Conservation (phyloP, 2,329 filamentous ascomycete genomes). For the Ramularia collo-cygni region DNA sequence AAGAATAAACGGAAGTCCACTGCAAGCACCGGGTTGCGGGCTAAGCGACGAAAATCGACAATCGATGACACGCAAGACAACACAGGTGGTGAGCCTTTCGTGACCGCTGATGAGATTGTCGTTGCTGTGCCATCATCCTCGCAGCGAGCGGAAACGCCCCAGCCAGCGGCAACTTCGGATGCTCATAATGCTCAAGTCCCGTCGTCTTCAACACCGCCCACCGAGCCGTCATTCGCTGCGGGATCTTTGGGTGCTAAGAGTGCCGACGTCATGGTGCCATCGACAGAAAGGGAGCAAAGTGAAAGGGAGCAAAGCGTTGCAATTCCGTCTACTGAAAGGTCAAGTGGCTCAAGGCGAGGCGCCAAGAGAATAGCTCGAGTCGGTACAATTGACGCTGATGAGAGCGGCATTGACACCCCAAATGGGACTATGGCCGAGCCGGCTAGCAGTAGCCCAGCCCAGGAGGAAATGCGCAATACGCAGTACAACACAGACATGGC, state of each 20-base stretch:
- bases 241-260: background rate
- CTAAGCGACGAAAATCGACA: conserved; percentile 26
- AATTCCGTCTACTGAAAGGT: conserved; percentile 14
- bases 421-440: conserved; percentile 41
- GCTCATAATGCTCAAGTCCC: conserved; percentile 29
- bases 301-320: conserved; percentile 13
- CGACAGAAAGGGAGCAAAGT: conserved; percentile 24
- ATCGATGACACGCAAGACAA: conserved; percentile 9
- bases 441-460: conserved; percentile 34
- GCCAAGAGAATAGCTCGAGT: conserved; percentile 4
- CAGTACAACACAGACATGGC: conserved; percentile 9
- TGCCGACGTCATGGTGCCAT: conserved; percentile 28
- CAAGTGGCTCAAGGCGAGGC: no score
- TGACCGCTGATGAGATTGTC: conserved; percentile 6
- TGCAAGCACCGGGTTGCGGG: conserved; percentile 4
- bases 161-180: conserved; percentile 18
- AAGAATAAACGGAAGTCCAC: conserved; percentile 33
- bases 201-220: conserved; percentile 28
- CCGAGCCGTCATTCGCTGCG: conserved; percentile 19
- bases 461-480: conserved; percentile 4
- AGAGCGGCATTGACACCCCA: conserved; percentile 22
- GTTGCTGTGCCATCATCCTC: conserved; percentile 12
- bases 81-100: background rate
- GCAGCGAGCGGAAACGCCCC: conserved; percentile 16
- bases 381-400: conserved; percentile 8